Conservation (phyloP, 176 grass and related monocot genomes). For the Typha latifolia region DNA sequence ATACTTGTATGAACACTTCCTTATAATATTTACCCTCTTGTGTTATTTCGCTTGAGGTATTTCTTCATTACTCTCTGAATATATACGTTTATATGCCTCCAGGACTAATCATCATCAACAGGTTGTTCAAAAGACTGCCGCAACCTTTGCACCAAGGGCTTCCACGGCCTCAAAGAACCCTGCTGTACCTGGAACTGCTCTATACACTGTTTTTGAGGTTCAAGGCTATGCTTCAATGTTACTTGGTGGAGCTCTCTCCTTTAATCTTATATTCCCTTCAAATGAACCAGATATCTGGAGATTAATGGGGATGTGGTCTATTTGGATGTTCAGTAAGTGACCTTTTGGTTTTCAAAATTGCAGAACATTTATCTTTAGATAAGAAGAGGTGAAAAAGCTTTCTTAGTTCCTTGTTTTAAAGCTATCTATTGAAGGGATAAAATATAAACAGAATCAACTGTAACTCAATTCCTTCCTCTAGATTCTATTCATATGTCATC, state of each 20-base stretch:
- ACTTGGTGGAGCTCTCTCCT: conserved; percentile 82
- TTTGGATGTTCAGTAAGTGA: conserved; percentile 99
- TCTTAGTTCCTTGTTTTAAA: too few relatives aligned
- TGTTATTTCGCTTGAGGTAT: not conserved
- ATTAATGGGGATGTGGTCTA: conserved; percentile 99
- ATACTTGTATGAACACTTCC: too few relatives aligned
- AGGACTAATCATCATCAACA: conserved; percentile 23
- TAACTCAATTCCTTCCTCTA: too few relatives aligned
- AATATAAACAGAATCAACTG: too few relatives aligned
- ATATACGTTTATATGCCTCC: not conserved
- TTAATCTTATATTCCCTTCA: conserved; percentile 86
- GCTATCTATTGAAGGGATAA: too few relatives aligned
- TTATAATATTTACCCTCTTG: too few relatives aligned
- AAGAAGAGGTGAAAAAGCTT: too few relatives aligned
- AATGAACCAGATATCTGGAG: conserved; percentile 81
- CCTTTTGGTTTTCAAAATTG: conserved; percentile 2
- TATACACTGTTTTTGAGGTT: conserved; percentile 85
- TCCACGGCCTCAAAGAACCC: conserved; percentile 86
- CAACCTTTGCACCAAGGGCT: conserved; percentile 88
- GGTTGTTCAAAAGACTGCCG: conserved; percentile 88
- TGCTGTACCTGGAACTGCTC: conserved; percentile 57
- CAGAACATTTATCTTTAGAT: too few relatives aligned
- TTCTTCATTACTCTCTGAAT: not conserved
- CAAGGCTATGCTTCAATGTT: conserved; percentile 85
- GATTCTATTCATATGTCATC: too few relatives aligned